A percentile compares a stretch with the other conserved stretches of the same genome.
phyloP scores from a whole-genome alignment of 176 grass and related monocot genomes.

The Lolium rigidum region DNA sequence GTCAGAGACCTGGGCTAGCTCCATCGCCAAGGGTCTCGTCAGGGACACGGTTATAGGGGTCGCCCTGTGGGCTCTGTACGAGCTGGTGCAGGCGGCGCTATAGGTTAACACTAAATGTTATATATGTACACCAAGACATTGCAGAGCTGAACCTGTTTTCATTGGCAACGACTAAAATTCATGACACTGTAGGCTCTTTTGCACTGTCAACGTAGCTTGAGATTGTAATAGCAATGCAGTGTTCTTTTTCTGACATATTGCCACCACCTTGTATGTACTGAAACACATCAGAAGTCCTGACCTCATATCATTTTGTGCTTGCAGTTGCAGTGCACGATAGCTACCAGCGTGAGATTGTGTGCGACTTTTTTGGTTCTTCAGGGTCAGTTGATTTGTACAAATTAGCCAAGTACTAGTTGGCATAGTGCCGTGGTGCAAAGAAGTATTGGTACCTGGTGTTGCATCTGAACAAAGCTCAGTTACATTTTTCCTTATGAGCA shows the following conservation, averaged over 20 bases:
- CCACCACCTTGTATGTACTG: neutral
- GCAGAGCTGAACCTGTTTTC: too few species aligned
- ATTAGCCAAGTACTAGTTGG: neutral
- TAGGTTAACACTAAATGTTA: conserved; percentile 10
- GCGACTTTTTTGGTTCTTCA: neutral
- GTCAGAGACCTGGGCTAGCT: conserved; percentile 58
- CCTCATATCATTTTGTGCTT: neutral
- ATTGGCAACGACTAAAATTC: too few species aligned
- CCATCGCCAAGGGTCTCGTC: conserved; percentile 55
- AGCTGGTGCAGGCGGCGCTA: conserved; percentile 50
- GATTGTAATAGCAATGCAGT: neutral
- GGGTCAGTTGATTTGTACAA: neutral
- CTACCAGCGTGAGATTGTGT: neutral
- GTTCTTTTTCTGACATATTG: neutral
- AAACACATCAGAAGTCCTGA: neutral
- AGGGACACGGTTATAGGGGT: conserved; percentile 82
- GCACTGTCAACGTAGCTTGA: neutral
- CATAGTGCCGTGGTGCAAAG: neutral
- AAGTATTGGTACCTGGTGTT: neutral
- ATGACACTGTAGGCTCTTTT: neutral
- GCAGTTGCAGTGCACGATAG: neutral
- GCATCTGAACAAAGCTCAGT: neutral
- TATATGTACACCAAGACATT: too few species aligned
- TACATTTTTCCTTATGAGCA: too few species aligned
- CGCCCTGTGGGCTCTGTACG: conserved; percentile 74